phyloP scores from a whole-genome alignment of 306 rosid species.

The Cucumis hystrix region DNA sequence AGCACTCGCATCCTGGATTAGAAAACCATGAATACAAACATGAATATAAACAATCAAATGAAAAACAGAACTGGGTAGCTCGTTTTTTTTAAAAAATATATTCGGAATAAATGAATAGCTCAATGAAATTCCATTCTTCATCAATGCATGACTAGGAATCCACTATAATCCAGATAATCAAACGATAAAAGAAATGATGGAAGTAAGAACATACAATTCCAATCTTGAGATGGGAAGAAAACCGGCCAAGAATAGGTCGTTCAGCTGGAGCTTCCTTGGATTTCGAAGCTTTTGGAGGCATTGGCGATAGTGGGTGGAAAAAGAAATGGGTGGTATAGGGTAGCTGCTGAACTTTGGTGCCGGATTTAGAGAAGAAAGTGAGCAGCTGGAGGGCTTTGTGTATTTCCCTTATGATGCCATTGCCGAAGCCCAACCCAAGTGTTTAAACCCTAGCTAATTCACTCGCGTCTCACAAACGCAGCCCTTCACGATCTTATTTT shows the following conservation, averaged over 20 bases:
- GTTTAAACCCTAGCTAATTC: neutral
- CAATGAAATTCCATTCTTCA: neutral
- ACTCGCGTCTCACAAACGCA: neutral
- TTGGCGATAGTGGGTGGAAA: neutral
- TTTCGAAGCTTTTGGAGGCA: slow-evolving; percentile 89
- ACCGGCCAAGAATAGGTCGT: slow-evolving; percentile 75
- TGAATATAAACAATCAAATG: neutral
- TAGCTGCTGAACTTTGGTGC: neutral
- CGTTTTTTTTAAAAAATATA: neutral
- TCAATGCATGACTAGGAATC: neutral
- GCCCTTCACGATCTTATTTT: neutral
- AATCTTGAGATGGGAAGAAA: slow-evolving; percentile 88
- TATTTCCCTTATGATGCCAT: neutral
- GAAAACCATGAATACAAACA: neutral
- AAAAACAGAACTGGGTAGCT: neutral
- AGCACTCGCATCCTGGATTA: neutral
- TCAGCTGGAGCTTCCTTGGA: slow-evolving; percentile 80
- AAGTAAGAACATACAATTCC: slow-evolving; percentile 45
- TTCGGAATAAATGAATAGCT: neutral
- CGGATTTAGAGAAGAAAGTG: neutral
- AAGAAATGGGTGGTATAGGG: neutral
- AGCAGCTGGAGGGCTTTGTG: neutral
- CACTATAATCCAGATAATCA: neutral
- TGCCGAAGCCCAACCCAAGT: neutral
- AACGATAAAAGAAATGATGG: neutral